A percentile compares a stretch with the other conserved stretches of the same genome.
Evolutionary conservation across 345 rosid species (phyloP).

Genomic region (Pistacia integerrima): DNA sequence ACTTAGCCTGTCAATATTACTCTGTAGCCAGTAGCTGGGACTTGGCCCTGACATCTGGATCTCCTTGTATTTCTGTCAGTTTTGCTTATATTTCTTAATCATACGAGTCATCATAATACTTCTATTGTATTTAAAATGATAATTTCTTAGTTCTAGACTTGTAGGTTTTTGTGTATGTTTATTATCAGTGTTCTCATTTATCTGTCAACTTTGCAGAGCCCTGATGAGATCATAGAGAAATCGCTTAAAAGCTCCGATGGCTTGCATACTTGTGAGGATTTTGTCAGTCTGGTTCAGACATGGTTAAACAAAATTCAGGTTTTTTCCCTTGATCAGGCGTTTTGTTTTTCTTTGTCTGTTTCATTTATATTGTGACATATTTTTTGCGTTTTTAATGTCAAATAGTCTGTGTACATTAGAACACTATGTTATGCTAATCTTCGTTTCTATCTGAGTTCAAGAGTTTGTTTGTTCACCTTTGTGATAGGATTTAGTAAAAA

Average conservation of each 20-base stretch:
- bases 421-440: neutral
- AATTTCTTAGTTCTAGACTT: constrained; percentile 6
- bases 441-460: neutral
- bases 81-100: constrained; percentile 1
- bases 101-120: neutral
- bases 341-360: neutral
- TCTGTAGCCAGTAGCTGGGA: constrained; percentile 8
- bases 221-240: constrained; percentile 80
- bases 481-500: neutral
- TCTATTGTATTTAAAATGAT: neutral
- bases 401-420: neutral
- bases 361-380: neutral
- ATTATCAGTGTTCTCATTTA: constrained; percentile 21
- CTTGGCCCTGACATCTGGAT: constrained; percentile 3
- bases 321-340: constrained; percentile 10
- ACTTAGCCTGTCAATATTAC: neutral
- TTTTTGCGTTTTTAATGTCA: too few relatives aligned
- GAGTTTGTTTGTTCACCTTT: neutral
- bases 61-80: neutral
- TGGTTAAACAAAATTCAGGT: constrained; percentile 89
- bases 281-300: constrained; percentile 71
- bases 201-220: constrained; percentile 52
- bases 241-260: constrained; percentile 66
- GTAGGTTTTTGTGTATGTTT: neutral
- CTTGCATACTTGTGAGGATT: constrained; percentile 73